phyloP scores from a whole-genome alignment of 2,329 filamentous ascomycete species.

The Lanzia echinophila region DNA sequence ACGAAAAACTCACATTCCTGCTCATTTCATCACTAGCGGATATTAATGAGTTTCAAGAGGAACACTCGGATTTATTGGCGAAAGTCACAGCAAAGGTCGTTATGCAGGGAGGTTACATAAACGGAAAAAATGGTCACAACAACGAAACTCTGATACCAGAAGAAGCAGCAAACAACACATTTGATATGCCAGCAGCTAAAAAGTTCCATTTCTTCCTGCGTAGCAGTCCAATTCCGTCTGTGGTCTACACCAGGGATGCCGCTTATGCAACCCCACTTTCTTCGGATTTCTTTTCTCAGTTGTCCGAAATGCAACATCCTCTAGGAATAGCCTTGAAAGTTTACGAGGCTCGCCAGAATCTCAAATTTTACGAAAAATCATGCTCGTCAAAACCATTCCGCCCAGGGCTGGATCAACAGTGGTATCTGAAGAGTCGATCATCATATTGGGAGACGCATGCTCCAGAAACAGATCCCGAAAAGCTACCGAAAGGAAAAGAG shows the following conservation, averaged over 20 bases:
- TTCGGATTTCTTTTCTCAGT: slow-evolving; percentile 14
- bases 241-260: slow-evolving; percentile 22
- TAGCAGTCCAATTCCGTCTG: slow-evolving; percentile 16
- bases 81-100: slow-evolving; percentile 15
- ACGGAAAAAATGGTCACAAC: too few relatives aligned
- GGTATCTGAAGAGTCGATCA: slow-evolving; percentile 1
- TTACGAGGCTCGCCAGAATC: too few relatives aligned
- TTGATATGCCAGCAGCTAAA: slow-evolving; percentile 15
- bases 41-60: slow-evolving; percentile 15
- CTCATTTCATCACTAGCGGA: slow-evolving; percentile 25
- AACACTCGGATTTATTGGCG: slow-evolving; percentile 11
- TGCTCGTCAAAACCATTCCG: too few relatives aligned
- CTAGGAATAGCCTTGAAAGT: slow-evolving; percentile 19
- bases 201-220: slow-evolving; percentile 20
- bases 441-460: slow-evolving; percentile 18
- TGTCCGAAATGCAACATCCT: slow-evolving; percentile 17
- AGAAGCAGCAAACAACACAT: slow-evolving; percentile 23
- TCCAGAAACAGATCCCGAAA: neutral
- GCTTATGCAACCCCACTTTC: slow-evolving; percentile 19
- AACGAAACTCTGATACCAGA: neutral
- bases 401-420: neutral
- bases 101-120: slow-evolving; percentile 23
- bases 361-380: too few relatives aligned
- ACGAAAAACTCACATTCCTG: neutral
- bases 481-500: slow-evolving; percentile 13